Percentiles rank a stretch among this genome's conserved stretches.
phyloP scores from a whole-genome alignment of 2,329 filamentous ascomycete species.

The Verticillium longisporum region DNA sequence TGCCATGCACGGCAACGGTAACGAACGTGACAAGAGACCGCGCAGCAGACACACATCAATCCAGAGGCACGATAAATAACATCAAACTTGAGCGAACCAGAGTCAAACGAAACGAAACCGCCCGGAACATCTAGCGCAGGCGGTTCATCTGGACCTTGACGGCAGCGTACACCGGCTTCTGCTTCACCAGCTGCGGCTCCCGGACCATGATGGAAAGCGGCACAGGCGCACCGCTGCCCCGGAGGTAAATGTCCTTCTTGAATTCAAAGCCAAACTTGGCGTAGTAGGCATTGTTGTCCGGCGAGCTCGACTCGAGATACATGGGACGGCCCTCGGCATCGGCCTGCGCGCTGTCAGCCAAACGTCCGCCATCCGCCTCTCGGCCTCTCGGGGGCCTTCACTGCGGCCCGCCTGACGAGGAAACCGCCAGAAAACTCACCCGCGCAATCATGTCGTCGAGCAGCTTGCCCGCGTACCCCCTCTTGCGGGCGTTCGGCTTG shows the following conservation, averaged over 20 bases:
- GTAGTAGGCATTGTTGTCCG: slow-evolving; percentile 64
- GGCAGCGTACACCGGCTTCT: slow-evolving; percentile 16
- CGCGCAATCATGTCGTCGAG: slow-evolving; percentile 61
- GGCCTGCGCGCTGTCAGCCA: slow-evolving; percentile 36
- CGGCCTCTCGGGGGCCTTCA: too few species aligned
- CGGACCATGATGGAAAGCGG: slow-evolving; percentile 76
- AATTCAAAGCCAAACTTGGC: slow-evolving; percentile 66
- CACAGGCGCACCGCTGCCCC: slow-evolving; percentile 51
- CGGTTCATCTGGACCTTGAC: slow-evolving; percentile 24
- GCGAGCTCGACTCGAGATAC: slow-evolving; percentile 74
- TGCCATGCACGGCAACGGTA: neutral
- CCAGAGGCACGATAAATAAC: neutral
- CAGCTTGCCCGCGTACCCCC: slow-evolving; percentile 66
- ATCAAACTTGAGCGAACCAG: too few species aligned
- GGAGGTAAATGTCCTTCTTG: slow-evolving; percentile 56
- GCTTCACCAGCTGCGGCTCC: slow-evolving; percentile 45
- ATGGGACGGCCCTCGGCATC: slow-evolving; percentile 61
- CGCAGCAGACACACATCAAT: neutral
- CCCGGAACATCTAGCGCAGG: slow-evolving; percentile 14
- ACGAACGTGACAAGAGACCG: neutral
- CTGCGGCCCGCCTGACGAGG: too few species aligned
- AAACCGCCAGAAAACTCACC: slow-evolving; percentile 35
- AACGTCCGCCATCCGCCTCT: too few species aligned
- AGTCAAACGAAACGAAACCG: neutral
- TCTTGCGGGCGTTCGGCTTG: slow-evolving; percentile 60